Percentiles rank a stretch among this genome's conserved stretches.
Conservation (phyloP, 2,329 filamentous ascomycete genomes). For the Ceratocystis destructans region DNA sequence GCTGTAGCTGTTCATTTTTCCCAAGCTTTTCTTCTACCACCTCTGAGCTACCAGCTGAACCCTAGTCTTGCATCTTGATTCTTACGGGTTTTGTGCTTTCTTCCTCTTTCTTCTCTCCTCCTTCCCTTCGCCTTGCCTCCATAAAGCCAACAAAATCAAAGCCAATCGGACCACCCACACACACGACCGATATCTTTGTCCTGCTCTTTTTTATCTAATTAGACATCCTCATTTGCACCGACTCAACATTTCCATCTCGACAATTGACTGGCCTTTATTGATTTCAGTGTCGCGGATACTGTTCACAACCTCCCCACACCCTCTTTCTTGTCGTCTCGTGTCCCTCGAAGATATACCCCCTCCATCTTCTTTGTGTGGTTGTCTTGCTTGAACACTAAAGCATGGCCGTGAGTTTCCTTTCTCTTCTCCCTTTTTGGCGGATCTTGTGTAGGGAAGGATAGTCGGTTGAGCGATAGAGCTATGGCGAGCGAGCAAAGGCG, state of each 20-base stretch:
- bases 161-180: no score
- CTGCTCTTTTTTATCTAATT: no score
- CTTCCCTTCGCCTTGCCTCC: neutral
- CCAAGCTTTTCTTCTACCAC: neutral
- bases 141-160: neutral
- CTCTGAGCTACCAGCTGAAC: neutral
- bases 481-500: neutral
- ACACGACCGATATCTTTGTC: no score
- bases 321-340: neutral
- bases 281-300: no score
- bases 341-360: neutral
- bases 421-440: neutral
- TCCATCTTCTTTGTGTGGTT: neutral
- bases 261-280: no score
- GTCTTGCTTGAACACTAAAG: neutral
- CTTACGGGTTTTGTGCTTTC: neutral
- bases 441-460: no score
- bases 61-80: neutral
- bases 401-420: conserved; percentile 5
- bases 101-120: neutral
- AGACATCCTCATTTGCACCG: no score
- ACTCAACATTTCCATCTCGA: no score
- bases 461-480: neutral
- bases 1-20: no score
- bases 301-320: no score